Base-by-base conservation (phyloP, 495 filamentous ascomycete genomes). In the Bacidia rubella region DNA sequence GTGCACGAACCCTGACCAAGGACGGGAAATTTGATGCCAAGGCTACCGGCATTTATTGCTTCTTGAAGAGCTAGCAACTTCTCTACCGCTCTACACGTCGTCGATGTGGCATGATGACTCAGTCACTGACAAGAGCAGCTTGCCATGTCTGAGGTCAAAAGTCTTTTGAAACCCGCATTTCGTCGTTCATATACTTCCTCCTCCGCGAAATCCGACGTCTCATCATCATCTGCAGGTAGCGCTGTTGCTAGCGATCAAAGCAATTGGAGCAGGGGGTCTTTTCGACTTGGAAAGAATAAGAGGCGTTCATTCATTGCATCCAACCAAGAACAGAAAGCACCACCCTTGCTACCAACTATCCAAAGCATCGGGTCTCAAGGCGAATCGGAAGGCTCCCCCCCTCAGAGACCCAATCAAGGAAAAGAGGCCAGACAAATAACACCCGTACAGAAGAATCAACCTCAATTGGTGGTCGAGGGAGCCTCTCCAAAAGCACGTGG, bases 91-190 rank as follows among this genome's bases (percentile, higher is more conserved):
- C 15, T 35, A 15, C 5, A 7, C 5, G 29, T 5, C 7, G 29
- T 35, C 29, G 29, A 35, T 15, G 29, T 7, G 29, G 7, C 29
- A 35, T 15, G 29, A 35, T 35, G 29, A 35, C 15, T 5, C 5
- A 15, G 29, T 35, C 29, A 35, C 29, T 35, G 15, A 35, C 5
- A 15, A 15, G 15, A 35, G 29, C 15, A 7, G 29, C 7, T 7
- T 35, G 5, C 15, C 29, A 62, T 62, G 60, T 21, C 45, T 32
- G 60, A 62, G 26, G 11, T 62, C 38, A 55, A 52, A 46, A 39
- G 51, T 45, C 57, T 54, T 24, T 41, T 59, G 15, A 59, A 59
- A 48, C 60, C 60, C 25, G 47, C 56, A 15, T 62, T 62, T 49
- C 57, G 60, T 40, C 57, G 60, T 23, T 55, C 58, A 19, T 57